Evolutionary conservation across 2,329 filamentous ascomycete species (phyloP).

Genomic region (Aureobasidium sp.): DNA sequence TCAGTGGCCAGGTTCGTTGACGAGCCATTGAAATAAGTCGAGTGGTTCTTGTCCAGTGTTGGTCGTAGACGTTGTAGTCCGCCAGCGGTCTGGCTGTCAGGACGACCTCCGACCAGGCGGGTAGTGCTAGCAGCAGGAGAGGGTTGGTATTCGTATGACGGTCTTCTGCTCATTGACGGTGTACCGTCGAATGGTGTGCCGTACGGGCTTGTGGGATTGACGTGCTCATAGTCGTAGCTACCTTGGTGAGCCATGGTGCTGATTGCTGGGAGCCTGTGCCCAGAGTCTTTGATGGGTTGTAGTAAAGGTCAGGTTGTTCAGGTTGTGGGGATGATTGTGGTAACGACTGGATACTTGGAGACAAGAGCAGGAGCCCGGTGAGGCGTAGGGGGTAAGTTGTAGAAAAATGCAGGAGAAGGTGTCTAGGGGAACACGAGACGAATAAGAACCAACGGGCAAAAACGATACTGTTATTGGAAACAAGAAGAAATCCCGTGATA

Average conservation of each 20-base stretch:
- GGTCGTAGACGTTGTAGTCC: slow-evolving; percentile 12
- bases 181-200: slow-evolving; percentile 15
- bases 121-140: slow-evolving; percentile 16
- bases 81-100: slow-evolving; percentile 2
- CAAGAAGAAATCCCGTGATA: slow-evolving; percentile 16
- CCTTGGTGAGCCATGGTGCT: slow-evolving; percentile 11
- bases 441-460: slow-evolving; percentile 12
- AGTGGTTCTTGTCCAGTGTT: slow-evolving; percentile 15
- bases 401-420: slow-evolving; percentile 14
- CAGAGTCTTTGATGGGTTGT: slow-evolving; percentile 1
- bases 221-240: slow-evolving; percentile 13
- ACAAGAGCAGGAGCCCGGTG: not conserved
- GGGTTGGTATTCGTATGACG: slow-evolving; percentile 10
- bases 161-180: slow-evolving; percentile 12
- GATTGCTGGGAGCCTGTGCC: slow-evolving; percentile 9
- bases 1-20: slow-evolving; percentile 11
- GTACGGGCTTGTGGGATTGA: slow-evolving; percentile 11
- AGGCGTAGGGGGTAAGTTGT: not conserved
- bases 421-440: slow-evolving; percentile 12
- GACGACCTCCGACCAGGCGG: slow-evolving; percentile 8
- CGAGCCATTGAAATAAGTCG: slow-evolving; percentile 13
- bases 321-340: not conserved
- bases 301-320: not conserved
- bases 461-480: slow-evolving; percentile 15
- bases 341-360: slow-evolving; percentile 4